phyloP scores from a whole-genome alignment of 371 early-diverging fungal genomes.

The Sporodiniella umbellata region DNA sequence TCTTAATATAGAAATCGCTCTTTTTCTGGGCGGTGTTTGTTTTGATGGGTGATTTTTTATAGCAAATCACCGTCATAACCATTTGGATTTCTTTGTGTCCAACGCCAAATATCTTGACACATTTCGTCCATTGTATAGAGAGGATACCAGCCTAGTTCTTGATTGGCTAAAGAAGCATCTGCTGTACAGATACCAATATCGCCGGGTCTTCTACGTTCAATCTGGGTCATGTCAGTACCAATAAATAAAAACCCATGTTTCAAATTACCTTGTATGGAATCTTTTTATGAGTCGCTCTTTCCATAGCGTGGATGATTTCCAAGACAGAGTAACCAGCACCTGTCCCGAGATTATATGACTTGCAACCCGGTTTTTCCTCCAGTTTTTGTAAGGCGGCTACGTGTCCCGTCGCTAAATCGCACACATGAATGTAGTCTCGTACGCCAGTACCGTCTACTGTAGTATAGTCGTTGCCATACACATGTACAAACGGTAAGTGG shows the following conservation, averaged over 20 bases:
- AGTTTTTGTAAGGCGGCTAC: constrained; percentile 77
- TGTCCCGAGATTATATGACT: constrained; percentile 84
- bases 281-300: constrained; percentile 57
- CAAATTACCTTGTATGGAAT: constrained; percentile 58
- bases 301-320: constrained; percentile 81
- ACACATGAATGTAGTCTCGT: constrained; percentile 89
- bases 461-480: constrained; percentile 84
- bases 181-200: constrained; percentile 84
- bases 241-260: constrained; percentile 4
- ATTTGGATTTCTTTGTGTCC: constrained; percentile 72
- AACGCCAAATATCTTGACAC: constrained; percentile 88
- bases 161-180: constrained; percentile 66
- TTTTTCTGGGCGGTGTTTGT: too few species aligned
- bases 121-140: constrained; percentile 70
- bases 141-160: constrained; percentile 79
- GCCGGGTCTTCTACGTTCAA: constrained; percentile 71
- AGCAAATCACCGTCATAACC: constrained; percentile 50
- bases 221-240: constrained; percentile 8
- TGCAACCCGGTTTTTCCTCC: constrained; percentile 51
- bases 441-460: constrained; percentile 92
- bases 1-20: constrained; percentile 8
- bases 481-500: constrained; percentile 64
- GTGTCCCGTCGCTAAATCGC: constrained; percentile 86
- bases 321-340: constrained; percentile 76
- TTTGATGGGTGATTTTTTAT: constrained; percentile 4